Conservation (phyloP, 2,329 filamentous ascomycete species). For the Drechslera avenae region DNA sequence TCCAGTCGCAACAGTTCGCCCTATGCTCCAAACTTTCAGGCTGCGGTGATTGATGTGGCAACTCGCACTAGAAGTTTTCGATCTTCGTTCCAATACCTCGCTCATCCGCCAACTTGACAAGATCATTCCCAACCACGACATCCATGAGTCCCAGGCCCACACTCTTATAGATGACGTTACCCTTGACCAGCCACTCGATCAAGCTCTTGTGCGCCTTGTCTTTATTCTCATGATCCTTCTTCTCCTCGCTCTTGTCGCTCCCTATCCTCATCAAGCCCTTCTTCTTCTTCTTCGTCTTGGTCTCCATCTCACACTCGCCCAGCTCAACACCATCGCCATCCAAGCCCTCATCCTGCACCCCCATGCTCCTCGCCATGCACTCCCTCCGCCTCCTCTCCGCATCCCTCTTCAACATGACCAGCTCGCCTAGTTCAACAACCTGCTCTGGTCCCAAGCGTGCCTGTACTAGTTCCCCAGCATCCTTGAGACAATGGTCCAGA, state of each 20-base stretch:
- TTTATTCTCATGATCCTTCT: slow-evolving; percentile 23
- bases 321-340: slow-evolving; percentile 76
- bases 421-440: slow-evolving; percentile 85
- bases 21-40: not conserved
- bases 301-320: slow-evolving; percentile 68
- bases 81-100: slow-evolving; percentile 62
- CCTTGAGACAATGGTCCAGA: slow-evolving; percentile 76
- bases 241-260: slow-evolving; percentile 50
- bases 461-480: slow-evolving; percentile 85
- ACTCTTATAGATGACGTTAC: slow-evolving; percentile 72
- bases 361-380: slow-evolving; percentile 38
- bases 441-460: slow-evolving; percentile 74
- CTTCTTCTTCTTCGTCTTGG: slow-evolving; percentile 63
- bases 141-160: slow-evolving; percentile 73
- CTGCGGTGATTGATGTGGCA: not conserved
- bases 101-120: slow-evolving; percentile 62
- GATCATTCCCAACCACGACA: slow-evolving; percentile 64
- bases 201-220: slow-evolving; percentile 50
- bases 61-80: slow-evolving; percentile 50
- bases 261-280: slow-evolving; percentile 50
- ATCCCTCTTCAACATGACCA: slow-evolving; percentile 68
- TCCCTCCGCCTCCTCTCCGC: slow-evolving; percentile 47
- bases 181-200: slow-evolving; percentile 64
- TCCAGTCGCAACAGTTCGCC: slow-evolving; percentile 16
- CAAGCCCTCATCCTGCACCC: slow-evolving; percentile 70